Evolutionary conservation across 352 stramenopile genomes (phyloP), one percentile per base, ranked within the genome.

Genomic region (Nothophytophthora sp.): DNA sequence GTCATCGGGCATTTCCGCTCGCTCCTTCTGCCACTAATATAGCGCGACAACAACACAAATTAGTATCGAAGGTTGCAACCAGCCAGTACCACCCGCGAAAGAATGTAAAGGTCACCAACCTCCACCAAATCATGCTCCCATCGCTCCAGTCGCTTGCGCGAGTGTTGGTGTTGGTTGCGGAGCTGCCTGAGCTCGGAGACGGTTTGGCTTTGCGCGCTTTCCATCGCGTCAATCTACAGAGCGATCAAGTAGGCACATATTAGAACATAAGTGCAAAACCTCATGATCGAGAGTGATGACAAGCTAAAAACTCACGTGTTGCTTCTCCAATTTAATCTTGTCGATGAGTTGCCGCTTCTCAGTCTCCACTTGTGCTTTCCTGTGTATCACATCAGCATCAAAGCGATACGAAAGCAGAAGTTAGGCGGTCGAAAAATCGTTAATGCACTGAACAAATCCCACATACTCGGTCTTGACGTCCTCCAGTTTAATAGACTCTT

Each of bases 291-390:
- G n/a, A n/a, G n/a, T n/a, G n/a, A n/a, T n/a, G n/a, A n/a, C n/a
- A n/a, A n/a, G n/a, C n/a, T n/a, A n/a, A n/a, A n/a, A n/a, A 56
- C 54, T 40, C 16, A 73, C 79, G 30, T 73, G 66, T 33, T 77
- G 66, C 55, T 86, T 89, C 35, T 89, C 78, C 18, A 75, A 63
- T 58, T 85, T 79, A 25, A 92, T 69, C 12, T 81, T 88, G 1
- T 85, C 73, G 46, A 86, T 57, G 19, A 86, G 59, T 7, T 79
- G 36, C 34, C 69, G 61, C 58, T 88, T 90, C 6, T 50, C 55
- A 9, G 41, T 56, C 22, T 92, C 77, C 0, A 71, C 55, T 9
- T 80, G 58, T 4, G 46, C 52, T 70, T 84, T 88, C 28, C 82
- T 92, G 27, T 11, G 11, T 18, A 30, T 19, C 0, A 12, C 29